A percentile compares a stretch with the other conserved stretches of the same genome.
Conservation (phyloP, 2,329 filamentous ascomycete genomes). For the Chrysosporium keratinophilum region DNA sequence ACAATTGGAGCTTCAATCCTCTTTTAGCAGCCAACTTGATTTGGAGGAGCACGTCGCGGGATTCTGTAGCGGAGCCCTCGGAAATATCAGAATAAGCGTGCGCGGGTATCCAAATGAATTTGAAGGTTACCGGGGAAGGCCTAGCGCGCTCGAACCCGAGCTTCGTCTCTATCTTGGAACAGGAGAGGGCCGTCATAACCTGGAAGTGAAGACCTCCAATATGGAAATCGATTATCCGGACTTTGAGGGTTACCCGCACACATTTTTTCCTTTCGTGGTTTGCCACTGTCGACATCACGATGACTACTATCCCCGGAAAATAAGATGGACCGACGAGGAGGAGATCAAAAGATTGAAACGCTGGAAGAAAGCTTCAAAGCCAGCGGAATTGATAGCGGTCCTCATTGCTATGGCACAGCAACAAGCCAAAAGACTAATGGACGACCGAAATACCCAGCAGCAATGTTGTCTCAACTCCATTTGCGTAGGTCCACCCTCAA, state of each 20-base stretch:
- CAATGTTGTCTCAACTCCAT: no score
- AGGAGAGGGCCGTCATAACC: background rate
- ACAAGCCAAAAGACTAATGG: background rate
- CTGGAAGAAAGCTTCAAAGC: background rate
- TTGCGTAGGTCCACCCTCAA: no score
- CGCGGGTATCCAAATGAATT: no score
- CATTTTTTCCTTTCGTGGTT: background rate
- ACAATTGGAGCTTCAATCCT: no score
- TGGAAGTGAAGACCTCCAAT: background rate
- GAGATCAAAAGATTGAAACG: background rate
- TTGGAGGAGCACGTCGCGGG: no score
- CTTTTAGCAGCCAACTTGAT: no score
- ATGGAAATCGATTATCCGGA: background rate
- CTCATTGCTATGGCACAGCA: constrained; percentile 7
- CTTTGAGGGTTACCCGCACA: background rate
- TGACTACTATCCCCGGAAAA: background rate
- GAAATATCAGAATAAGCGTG: no score
- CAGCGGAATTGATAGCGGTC: constrained; percentile 1
- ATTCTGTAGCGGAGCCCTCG: no score
- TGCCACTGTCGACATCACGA: background rate
- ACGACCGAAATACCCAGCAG: background rate
- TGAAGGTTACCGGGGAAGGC: background rate
- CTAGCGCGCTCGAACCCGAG: background rate
- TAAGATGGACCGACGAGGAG: background rate
- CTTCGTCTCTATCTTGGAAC: background rate